Evolutionary conservation across 495 filamentous ascomycete genomes (phyloP).

Genomic region (Beverwykella pulmonaria): DNA sequence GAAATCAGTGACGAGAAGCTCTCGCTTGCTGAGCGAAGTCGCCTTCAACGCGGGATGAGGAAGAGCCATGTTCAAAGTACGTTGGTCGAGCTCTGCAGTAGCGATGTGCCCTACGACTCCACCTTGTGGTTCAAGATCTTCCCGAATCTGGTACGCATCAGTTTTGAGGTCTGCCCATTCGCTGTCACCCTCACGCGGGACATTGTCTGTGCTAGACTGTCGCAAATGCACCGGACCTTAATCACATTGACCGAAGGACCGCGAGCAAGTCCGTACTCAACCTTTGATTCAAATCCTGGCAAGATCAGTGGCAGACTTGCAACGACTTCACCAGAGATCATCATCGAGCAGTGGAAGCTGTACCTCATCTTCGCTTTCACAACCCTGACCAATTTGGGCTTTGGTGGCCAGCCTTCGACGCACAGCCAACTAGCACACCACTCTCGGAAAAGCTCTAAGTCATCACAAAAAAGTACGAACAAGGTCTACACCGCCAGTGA

Average conservation of each 20-base stretch:
- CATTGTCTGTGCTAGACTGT: slow-evolving; percentile 84
- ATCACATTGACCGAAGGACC: slow-evolving; percentile 73
- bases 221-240: slow-evolving; percentile 89
- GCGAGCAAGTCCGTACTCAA: slow-evolving; percentile 61
- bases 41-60: slow-evolving; percentile 86
- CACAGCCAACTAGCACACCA: slow-evolving; percentile 72
- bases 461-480: slow-evolving; percentile 65
- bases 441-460: slow-evolving; percentile 79
- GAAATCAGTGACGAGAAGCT: slow-evolving; percentile 91
- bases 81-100: slow-evolving; percentile 90
- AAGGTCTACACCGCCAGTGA: slow-evolving; percentile 86
- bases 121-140: slow-evolving; percentile 98
- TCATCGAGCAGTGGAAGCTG: slow-evolving; percentile 98
- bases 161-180: slow-evolving; percentile 86
- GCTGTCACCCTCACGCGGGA: slow-evolving; percentile 88
- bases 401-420: slow-evolving; percentile 49
- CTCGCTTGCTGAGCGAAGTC: slow-evolving; percentile 87
- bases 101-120: slow-evolving; percentile 91
- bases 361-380: slow-evolving; percentile 97
- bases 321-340: slow-evolving; percentile 78
- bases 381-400: slow-evolving; percentile 82
- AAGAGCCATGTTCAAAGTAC: slow-evolving; percentile 82
- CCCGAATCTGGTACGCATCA: slow-evolving; percentile 89
- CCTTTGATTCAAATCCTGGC: slow-evolving; percentile 55
- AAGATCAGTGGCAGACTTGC: slow-evolving; percentile 56